phyloP scores from a whole-genome alignment of 805 yeast genomes.

The Cyberlindnera bimundalis region DNA sequence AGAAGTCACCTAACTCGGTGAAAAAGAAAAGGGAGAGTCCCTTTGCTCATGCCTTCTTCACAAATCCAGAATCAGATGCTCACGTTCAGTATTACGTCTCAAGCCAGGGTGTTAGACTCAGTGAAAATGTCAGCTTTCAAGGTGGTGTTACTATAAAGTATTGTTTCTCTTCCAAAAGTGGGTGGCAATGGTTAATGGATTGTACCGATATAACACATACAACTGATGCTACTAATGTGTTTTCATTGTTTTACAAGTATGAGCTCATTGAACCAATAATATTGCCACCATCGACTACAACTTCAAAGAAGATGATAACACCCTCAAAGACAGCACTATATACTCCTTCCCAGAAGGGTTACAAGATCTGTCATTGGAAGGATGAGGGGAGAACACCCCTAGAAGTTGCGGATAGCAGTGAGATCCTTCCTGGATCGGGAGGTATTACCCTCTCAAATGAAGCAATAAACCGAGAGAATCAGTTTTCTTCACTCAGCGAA shows the following conservation, averaged over 20 bases:
- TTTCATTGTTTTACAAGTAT: constrained; percentile 44
- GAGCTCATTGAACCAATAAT: constrained; percentile 46
- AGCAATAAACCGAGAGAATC: constrained; percentile 9
- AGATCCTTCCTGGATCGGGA: constrained; percentile 11
- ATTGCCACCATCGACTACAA: constrained; percentile 33
- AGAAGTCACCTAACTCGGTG: too few relatives aligned
- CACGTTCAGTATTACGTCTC: constrained; percentile 77
- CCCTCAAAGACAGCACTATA: constrained; percentile 40
- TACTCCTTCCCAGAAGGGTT: constrained; percentile 41
- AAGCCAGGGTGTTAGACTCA: constrained; percentile 59
- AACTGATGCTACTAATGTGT: constrained; percentile 51
- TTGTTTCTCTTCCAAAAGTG: constrained; percentile 70
- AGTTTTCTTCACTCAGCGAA: constrained; percentile 18
- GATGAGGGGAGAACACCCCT: constrained; percentile 5
- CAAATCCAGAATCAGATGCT: constrained; percentile 86
- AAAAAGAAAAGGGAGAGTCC: constrained; percentile 43
- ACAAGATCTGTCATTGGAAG: constrained; percentile 36
- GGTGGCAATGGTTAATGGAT: constrained; percentile 86
- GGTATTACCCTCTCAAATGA: constrained; percentile 22
- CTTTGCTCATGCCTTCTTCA: constrained; percentile 69
- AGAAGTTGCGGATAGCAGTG: constrained; percentile 19
- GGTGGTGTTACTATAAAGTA: constrained; percentile 33
- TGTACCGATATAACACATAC: constrained; percentile 68
- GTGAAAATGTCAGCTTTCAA: constrained; percentile 37
- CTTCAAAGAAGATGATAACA: constrained; percentile 28